phyloP scores from a whole-genome alignment of 2,329 filamentous ascomycete species.

The Cucurbitaria berberidis region DNA sequence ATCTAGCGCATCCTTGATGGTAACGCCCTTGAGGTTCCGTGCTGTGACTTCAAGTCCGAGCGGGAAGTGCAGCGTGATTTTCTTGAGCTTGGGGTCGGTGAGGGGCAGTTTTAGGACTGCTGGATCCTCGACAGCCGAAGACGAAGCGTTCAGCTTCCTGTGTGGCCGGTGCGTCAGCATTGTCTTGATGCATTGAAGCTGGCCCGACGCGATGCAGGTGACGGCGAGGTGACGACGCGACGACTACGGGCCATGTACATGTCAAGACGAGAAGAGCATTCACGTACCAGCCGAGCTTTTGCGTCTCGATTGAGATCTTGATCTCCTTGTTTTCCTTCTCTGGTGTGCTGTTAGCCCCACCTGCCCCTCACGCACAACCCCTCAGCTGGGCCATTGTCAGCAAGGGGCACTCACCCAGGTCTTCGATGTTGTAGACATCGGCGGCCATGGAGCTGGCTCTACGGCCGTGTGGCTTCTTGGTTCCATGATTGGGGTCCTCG shows the following conservation, averaged over 20 bases:
- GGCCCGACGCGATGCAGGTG: conserved; percentile 13
- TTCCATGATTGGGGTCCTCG: conserved; percentile 71
- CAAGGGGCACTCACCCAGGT: conserved; percentile 70
- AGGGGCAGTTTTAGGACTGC: conserved; percentile 82
- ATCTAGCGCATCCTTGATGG: conserved; percentile 94
- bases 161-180: conserved; percentile 20
- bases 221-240: conserved; percentile 5
- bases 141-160: conserved; percentile 94
- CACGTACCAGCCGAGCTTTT: conserved; percentile 84
- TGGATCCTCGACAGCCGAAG: conserved; percentile 78
- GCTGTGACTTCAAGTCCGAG: conserved; percentile 86
- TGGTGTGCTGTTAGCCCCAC: conserved; percentile 53
- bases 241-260: not conserved
- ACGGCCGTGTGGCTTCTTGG: conserved; percentile 67
- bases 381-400: conserved; percentile 16
- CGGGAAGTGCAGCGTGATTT: conserved; percentile 91
- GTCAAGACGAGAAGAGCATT: conserved; percentile 1
- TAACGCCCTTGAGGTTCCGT: conserved; percentile 91
- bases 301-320: conserved; percentile 78
- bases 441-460: conserved; percentile 75
- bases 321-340: conserved; percentile 76
- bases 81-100: conserved; percentile 83
- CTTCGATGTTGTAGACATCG: conserved; percentile 81
- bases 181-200: not conserved
- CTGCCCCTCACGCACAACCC: conserved; percentile 32